Evolutionary conservation across 192 early-diverging fungal genomes (phyloP).

Genomic region (Coemansia sp.): DNA sequence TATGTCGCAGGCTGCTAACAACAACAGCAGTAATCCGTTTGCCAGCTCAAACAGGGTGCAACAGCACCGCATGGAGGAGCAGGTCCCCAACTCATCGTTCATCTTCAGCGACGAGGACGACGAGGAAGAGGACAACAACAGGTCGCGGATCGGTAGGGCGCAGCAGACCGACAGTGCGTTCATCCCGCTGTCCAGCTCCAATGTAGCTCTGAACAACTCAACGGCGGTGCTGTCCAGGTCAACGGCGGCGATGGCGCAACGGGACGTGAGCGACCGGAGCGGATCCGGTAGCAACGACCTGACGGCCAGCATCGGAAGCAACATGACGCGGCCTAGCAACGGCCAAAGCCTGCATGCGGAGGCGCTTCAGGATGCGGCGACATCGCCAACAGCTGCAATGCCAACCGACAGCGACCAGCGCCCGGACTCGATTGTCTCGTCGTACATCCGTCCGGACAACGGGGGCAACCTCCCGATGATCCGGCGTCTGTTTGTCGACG

Average conservation of each 20-base stretch:
- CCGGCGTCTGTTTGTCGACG: slow-evolving; percentile 12
- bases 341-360: slow-evolving; percentile 44
- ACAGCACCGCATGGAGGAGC: slow-evolving; percentile 21
- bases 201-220: slow-evolving; percentile 11
- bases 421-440: slow-evolving; percentile 35
- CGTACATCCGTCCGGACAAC: slow-evolving; percentile 43
- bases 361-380: slow-evolving; percentile 12
- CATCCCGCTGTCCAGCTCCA: slow-evolving; percentile 45
- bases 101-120: slow-evolving; percentile 10
- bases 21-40: neutral
- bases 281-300: slow-evolving; percentile 1
- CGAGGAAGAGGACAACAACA: neutral
- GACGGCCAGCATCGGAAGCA: slow-evolving; percentile 16
- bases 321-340: slow-evolving; percentile 30
- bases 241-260: slow-evolving; percentile 13
- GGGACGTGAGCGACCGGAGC: neutral
- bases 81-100: slow-evolving; percentile 2
- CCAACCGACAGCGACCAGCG: slow-evolving; percentile 6
- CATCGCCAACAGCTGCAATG: neutral
- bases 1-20: neutral
- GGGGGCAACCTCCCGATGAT: slow-evolving; percentile 8
- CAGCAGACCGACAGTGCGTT: slow-evolving; percentile 16
- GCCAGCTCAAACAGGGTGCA: neutral
- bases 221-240: slow-evolving; percentile 31
- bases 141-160: slow-evolving; percentile 4